phyloP scores from a whole-genome alignment of 306 rosid species.

The Rubus idaeus region DNA sequence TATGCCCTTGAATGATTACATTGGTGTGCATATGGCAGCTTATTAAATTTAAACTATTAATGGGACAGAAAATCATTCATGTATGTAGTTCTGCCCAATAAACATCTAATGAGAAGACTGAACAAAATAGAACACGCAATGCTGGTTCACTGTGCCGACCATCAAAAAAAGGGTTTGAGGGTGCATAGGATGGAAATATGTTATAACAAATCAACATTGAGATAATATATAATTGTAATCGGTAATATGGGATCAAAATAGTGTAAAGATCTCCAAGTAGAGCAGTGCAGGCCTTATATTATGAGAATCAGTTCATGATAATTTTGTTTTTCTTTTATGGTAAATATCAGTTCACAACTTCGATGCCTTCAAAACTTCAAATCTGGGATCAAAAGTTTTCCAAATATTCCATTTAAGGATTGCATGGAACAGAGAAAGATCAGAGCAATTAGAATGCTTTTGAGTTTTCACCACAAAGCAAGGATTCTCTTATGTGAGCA shows the following conservation, averaged over 20 bases:
- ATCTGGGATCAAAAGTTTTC: constrained; percentile 11
- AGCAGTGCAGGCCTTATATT: too few species aligned
- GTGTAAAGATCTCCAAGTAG: not conserved
- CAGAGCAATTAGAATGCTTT: not conserved
- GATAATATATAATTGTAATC: not conserved
- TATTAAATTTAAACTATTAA: not conserved
- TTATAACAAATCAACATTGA: not conserved
- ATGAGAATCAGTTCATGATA: not conserved
- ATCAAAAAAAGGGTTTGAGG: not conserved
- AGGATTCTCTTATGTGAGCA: constrained; percentile 24
- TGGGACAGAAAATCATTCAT: not conserved
- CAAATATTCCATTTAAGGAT: too few species aligned
- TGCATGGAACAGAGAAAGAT: not conserved
- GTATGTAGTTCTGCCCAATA: not conserved
- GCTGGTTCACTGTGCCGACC: not conserved
- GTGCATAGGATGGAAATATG: not conserved
- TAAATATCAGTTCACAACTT: not conserved
- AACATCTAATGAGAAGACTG: not conserved
- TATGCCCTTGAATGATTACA: not conserved
- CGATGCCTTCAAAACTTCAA: not conserved
- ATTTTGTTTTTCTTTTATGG: not conserved
- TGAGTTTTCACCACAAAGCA: constrained; percentile 11
- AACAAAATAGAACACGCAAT: not conserved
- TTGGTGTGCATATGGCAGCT: not conserved
- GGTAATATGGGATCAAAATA: not conserved